Evolutionary conservation across 495 filamentous ascomycete genomes (phyloP).

Genomic region (Xylaria flabelliformis): DNA sequence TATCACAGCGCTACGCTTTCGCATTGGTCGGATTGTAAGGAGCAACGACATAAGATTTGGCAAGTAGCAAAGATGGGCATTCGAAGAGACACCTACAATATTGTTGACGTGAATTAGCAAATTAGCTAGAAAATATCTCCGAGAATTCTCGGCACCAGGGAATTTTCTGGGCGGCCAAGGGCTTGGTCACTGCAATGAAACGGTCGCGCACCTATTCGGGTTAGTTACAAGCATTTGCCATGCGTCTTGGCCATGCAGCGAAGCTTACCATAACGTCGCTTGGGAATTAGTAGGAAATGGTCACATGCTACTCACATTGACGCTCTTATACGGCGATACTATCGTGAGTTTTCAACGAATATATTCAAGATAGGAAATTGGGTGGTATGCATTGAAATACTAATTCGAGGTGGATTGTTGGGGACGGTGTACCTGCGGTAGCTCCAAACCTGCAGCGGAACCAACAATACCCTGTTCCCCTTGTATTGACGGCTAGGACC

Average conservation of each 20-base stretch:
- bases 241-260: constrained; percentile 23
- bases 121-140: constrained; percentile 8
- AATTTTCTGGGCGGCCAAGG: constrained; percentile 20
- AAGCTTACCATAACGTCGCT: constrained; percentile 26
- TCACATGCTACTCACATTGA: background rate
- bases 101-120: background rate
- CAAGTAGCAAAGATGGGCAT: background rate
- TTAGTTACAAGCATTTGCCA: constrained; percentile 20
- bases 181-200: constrained; percentile 27
- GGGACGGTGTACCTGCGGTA: background rate
- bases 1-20: background rate
- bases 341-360: background rate
- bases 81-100: background rate
- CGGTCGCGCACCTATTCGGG: constrained; percentile 1
- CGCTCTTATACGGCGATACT: background rate
- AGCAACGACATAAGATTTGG: background rate
- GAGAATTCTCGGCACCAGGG: constrained; percentile 20
- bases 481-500: background rate
- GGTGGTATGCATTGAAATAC: background rate
- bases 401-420: background rate
- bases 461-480: background rate
- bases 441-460: background rate
- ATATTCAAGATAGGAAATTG: background rate
- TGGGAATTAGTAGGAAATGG: constrained; percentile 11
- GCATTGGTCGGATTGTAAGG: background rate